These are phyloP conservation scores for Penicillium nucicola DNA, from an alignment of 495 filamentous ascomycete genomes.

Conservation along the genomic window DNA sequence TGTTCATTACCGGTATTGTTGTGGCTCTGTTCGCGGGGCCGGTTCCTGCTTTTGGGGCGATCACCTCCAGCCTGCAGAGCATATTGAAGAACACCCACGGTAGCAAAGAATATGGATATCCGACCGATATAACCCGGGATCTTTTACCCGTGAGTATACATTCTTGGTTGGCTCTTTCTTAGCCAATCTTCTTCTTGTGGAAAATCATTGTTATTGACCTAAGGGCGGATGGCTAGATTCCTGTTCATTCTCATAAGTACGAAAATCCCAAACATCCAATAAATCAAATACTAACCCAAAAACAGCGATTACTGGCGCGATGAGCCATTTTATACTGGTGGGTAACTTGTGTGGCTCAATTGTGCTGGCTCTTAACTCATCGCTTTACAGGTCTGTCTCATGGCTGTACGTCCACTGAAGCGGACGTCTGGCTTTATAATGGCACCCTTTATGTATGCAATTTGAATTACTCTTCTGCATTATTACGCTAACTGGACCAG, in stretches of 20 bases:
- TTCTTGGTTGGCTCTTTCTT: background rate
- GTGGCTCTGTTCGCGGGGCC: slow-evolving; percentile 26
- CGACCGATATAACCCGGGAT: slow-evolving; percentile 44
- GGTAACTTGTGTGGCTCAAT: background rate
- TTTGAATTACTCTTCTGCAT: background rate
- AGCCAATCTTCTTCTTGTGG: background rate
- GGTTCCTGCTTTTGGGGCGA: slow-evolving; percentile 19
- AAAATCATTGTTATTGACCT: background rate
- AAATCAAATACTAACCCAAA: slow-evolving; percentile 2
- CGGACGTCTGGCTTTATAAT: slow-evolving; percentile 82
- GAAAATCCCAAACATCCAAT: background rate
- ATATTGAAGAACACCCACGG: slow-evolving; percentile 43
- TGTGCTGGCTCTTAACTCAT: background rate
- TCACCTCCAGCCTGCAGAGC: slow-evolving; percentile 35
- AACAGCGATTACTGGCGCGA: slow-evolving; percentile 46
- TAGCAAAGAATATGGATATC: slow-evolving; percentile 41
- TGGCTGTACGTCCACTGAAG: slow-evolving; percentile 73
- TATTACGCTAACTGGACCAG: slow-evolving; percentile 12
- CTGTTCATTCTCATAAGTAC: slow-evolving; percentile 46
- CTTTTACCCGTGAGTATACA: slow-evolving; percentile 38
- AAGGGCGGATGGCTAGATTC: slow-evolving; percentile 31
- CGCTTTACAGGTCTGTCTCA: slow-evolving; percentile 37
- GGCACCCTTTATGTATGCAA: slow-evolving; percentile 54
- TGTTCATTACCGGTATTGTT: slow-evolving; percentile 20
- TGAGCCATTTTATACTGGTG: slow-evolving; percentile 49